Percentiles rank a stretch among this genome's conserved stretches.
Evolutionary conservation across 768 basidiomycete species (phyloP).

Genomic region (Favolaschia claudopus): DNA sequence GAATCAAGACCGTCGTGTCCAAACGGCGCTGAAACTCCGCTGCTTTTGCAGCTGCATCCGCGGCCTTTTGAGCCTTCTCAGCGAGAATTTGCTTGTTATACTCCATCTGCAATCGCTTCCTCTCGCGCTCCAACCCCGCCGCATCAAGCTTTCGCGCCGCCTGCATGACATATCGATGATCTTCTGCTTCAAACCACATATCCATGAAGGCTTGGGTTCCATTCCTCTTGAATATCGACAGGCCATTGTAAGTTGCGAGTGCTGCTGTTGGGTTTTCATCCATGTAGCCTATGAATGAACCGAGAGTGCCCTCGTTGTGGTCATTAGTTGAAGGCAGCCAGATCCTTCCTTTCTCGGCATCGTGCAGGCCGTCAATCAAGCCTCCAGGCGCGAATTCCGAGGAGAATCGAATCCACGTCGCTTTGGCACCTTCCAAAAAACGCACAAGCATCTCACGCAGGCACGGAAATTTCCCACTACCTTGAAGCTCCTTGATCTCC

Average conservation of each 20-base stretch:
- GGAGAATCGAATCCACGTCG: too few relatives aligned
- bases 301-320: constrained; percentile 36
- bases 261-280: background rate
- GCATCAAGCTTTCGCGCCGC: background rate
- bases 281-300: background rate
- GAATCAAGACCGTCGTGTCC: background rate
- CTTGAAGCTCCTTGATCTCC: constrained; percentile 11
- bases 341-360: background rate
- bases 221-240: background rate
- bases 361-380: constrained; percentile 20
- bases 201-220: constrained; percentile 2
- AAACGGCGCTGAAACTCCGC: background rate
- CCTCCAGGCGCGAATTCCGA: too few relatives aligned
- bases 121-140: too few relatives aligned
- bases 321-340: constrained; percentile 37
- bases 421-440: constrained; percentile 29
- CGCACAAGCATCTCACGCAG: constrained; percentile 20
- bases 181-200: constrained; percentile 2
- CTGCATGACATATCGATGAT: background rate
- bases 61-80: background rate
- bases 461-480: constrained; percentile 15
- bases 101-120: too few relatives aligned
- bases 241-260: background rate
- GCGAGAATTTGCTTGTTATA: too few relatives aligned
- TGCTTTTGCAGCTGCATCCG: background rate